Evolutionary conservation across 495 filamentous ascomycete genomes (phyloP).

Genomic region (Annulohypoxylon bovei): DNA sequence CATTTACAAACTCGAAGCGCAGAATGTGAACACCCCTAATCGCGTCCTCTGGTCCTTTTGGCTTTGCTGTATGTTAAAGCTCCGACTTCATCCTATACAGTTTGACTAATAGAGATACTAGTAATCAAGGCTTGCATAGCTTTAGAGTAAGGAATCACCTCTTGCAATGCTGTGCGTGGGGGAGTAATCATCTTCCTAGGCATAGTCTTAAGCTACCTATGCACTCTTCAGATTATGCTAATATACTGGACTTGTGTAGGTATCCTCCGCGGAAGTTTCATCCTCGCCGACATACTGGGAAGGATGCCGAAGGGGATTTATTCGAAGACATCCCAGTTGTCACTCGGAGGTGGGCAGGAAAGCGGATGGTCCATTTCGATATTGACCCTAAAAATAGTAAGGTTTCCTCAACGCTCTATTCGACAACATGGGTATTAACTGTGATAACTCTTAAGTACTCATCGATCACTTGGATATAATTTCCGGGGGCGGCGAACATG

Average conservation of each 20-base stretch:
- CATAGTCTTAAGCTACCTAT: neutral
- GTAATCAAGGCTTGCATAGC: conserved; percentile 28
- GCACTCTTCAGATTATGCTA: neutral
- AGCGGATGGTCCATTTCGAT: conserved; percentile 36
- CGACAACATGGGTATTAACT: neutral
- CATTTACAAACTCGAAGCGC: neutral
- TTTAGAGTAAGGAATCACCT: conserved; percentile 23
- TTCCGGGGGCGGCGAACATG: conserved; percentile 18
- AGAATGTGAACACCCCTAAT: conserved; percentile 5
- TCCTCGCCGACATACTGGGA: conserved; percentile 8
- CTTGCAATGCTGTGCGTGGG: neutral
- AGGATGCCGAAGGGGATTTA: conserved; percentile 13
- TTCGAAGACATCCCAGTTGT: conserved; percentile 22
- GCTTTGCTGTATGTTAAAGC: conserved; percentile 32
- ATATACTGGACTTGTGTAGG: neutral
- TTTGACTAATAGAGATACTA: conserved; percentile 15
- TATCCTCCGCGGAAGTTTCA: conserved; percentile 34
- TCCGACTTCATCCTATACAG: neutral
- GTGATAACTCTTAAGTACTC: conserved; percentile 19
- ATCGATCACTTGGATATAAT: conserved; percentile 14
- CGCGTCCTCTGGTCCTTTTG: conserved; percentile 42
- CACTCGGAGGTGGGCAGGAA: conserved; percentile 24
- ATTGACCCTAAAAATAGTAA: conserved; percentile 35
- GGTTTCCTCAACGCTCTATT: neutral
- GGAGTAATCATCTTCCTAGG: neutral